phyloP scores from a whole-genome alignment of 164 flowering plant species.

The Liquidambar formosana region DNA sequence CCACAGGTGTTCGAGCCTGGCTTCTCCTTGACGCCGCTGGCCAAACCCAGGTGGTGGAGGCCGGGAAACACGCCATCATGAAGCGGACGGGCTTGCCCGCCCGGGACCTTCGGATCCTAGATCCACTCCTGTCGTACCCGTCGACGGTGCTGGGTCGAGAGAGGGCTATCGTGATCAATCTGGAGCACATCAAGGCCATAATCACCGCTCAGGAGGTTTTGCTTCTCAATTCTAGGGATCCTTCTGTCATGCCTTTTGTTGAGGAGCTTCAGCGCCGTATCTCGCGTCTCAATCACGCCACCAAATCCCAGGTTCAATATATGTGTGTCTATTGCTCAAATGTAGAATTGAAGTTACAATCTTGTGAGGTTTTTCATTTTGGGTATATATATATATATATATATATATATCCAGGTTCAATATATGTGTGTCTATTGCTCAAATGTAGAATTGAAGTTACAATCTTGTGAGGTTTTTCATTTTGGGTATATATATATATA shows the following conservation, averaged over 20 bases:
- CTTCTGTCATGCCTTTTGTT: conserved; percentile 74
- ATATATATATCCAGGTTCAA: no score
- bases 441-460: not conserved
- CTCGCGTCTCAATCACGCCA: conserved; percentile 57
- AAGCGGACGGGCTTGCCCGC: conserved; percentile 88
- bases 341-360: not conserved
- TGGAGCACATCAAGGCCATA: conserved; percentile 96
- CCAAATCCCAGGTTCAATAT: conserved; percentile 43
- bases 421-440: not conserved
- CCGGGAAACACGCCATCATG: conserved; percentile 90
- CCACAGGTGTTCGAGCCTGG: conserved; percentile 64
- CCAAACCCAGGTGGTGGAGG: conserved; percentile 73
- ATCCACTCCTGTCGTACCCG: conserved; percentile 84
- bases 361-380: no score
- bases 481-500: no score
- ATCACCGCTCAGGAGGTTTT: conserved; percentile 89
- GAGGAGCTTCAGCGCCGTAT: conserved; percentile 76
- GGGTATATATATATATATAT: no score
- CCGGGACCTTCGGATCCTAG: conserved; percentile 86
- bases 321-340: not conserved
- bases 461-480: no score
- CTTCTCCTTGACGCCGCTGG: conserved; percentile 66
- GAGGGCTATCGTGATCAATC: conserved; percentile 84
- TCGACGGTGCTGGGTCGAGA: conserved; percentile 88
- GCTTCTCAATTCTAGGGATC: conserved; percentile 75